Conservation (phyloP, 768 basidiomycete genomes). For the Russula abietina region DNA sequence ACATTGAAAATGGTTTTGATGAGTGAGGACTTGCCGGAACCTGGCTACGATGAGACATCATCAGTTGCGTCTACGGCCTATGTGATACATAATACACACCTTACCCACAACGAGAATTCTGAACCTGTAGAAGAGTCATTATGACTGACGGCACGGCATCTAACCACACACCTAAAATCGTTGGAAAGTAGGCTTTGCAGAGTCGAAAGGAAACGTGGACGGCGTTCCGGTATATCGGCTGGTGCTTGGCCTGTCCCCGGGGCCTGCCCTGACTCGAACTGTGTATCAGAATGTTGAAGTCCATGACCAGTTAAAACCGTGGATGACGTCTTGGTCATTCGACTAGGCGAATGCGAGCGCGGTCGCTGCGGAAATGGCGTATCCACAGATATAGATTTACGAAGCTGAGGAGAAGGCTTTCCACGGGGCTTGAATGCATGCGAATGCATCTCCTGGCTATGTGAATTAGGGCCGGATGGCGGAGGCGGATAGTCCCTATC, state of each 20-base stretch:
- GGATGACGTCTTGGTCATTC: not conserved
- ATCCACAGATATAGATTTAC: not conserved
- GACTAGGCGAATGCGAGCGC: not conserved
- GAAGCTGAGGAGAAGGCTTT: not conserved
- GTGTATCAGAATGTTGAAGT: not conserved
- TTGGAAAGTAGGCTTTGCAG: slow-evolving; percentile 1
- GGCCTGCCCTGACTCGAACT: not conserved
- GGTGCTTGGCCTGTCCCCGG: not conserved
- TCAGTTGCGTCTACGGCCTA: not conserved
- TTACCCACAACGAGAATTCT: slow-evolving; percentile 13
- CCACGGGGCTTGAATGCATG: no score
- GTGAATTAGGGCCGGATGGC: not conserved
- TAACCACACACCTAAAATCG: slow-evolving; percentile 1
- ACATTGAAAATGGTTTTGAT: slow-evolving; percentile 2
- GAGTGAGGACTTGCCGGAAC: slow-evolving; percentile 16
- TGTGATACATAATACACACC: not conserved
- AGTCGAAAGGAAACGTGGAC: not conserved
- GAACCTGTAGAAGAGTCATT: slow-evolving; percentile 1
- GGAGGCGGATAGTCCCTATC: not conserved
- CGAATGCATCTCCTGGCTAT: not conserved
- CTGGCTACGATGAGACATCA: not conserved
- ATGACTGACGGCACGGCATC: not conserved
- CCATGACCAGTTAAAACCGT: not conserved
- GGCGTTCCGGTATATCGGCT: no score
- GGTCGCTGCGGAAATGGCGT: not conserved